These are phyloP conservation scores for Wickerhamomyces queroliae DNA, from an alignment of 805 yeast genomes.

Conservation along the genomic window DNA sequence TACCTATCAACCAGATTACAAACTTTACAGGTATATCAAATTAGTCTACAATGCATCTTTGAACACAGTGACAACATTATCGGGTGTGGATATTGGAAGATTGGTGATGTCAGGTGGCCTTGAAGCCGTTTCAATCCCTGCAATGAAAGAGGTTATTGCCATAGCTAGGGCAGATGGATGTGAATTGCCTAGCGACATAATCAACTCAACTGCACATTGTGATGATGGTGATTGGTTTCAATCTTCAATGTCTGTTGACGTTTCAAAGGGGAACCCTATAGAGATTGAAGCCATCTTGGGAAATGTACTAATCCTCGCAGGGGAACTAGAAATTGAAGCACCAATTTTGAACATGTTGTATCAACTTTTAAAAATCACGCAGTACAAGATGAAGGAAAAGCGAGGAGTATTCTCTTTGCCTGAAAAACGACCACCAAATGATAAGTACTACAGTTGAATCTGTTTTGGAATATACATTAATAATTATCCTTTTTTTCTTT, in stretches of 20 bases:
- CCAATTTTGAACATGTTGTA: constrained; percentile 60
- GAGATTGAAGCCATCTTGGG: constrained; percentile 70
- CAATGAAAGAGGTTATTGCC: constrained; percentile 56
- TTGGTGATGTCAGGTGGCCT: constrained; percentile 36
- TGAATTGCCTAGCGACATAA: constrained; percentile 39
- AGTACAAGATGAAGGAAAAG: constrained; percentile 54
- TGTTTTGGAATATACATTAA: too few relatives aligned
- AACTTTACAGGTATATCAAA: constrained; percentile 54
- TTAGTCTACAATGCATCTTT: constrained; percentile 61
- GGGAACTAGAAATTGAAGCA: constrained; percentile 38
- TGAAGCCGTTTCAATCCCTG: constrained; percentile 36
- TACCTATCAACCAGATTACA: constrained; percentile 36
- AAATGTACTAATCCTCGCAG: constrained; percentile 50
- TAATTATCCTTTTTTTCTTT: too few relatives aligned
- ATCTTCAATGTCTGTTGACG: constrained; percentile 71
- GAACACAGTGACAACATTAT: constrained; percentile 55
- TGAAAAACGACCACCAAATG: too few relatives aligned
- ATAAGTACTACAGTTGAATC: too few relatives aligned
- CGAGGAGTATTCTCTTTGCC: too few relatives aligned
- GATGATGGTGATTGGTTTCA: constrained; percentile 47
- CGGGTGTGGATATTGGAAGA: constrained; percentile 51
- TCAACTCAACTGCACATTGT: constrained; percentile 43
- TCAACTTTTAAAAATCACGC: constrained; percentile 52
- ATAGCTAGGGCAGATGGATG: constrained; percentile 64
- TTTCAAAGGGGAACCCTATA: constrained; percentile 53